Evolutionary conservation across 1,139 yeast species (phyloP).

Genomic region (Saccharomyces hybrid): DNA sequence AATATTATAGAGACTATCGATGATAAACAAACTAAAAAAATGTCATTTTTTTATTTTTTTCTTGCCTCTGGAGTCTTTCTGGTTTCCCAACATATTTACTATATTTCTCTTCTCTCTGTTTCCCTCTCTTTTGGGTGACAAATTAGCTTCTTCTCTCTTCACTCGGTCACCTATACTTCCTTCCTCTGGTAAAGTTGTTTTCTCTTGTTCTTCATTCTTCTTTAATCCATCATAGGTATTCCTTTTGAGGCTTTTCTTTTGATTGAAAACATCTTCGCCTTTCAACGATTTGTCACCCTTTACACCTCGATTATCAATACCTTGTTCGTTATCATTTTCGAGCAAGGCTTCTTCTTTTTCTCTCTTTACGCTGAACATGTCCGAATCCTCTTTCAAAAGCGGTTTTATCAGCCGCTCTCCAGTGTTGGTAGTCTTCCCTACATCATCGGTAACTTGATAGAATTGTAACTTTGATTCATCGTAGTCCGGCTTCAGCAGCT

Average conservation of each 20-base stretch:
- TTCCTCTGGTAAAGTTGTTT: neutral
- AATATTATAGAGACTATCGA: neutral
- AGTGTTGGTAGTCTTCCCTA: constrained; percentile 54
- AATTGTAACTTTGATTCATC: constrained; percentile 39
- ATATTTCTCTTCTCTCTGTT: constrained; percentile 6
- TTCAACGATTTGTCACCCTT: constrained; percentile 3
- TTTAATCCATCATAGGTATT: neutral
- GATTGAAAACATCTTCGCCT: constrained; percentile 2
- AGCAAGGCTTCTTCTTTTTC: constrained; percentile 8
- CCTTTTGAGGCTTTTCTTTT: neutral
- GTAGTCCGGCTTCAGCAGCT: constrained; percentile 37
- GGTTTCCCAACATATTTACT: constrained; percentile 7
- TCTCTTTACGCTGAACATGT: constrained; percentile 10
- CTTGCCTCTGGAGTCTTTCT: neutral
- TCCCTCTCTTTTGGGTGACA: neutral
- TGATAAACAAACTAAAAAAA: neutral
- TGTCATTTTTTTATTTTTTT: constrained; percentile 3
- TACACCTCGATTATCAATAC: neutral
- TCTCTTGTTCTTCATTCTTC: neutral
- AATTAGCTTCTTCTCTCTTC: constrained; percentile 5
- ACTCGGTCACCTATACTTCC: neutral
- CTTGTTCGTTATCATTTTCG: constrained; percentile 4
- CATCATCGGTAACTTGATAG: constrained; percentile 52
- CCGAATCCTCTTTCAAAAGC: constrained; percentile 24
- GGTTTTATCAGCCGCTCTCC: constrained; percentile 42